phyloP scores from a whole-genome alignment of 164 flowering plant genomes.

The Piper betle region DNA sequence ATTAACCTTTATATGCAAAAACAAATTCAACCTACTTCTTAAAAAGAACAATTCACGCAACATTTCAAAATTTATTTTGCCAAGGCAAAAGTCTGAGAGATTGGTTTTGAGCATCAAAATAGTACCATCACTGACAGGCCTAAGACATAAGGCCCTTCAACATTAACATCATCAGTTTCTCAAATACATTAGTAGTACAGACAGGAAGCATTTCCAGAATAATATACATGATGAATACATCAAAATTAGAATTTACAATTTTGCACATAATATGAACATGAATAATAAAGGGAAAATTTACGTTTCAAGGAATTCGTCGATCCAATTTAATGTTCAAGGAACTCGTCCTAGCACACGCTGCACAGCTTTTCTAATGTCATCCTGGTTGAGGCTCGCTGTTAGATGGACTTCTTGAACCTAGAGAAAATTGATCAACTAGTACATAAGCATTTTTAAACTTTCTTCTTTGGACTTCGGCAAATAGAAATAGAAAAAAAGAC shows the following conservation, averaged over 20 bases:
- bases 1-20: too few species aligned
- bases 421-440: constrained; percentile 1
- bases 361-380: constrained; percentile 70
- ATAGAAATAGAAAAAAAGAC: background rate
- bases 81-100: too few species aligned
- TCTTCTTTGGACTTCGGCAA: background rate
- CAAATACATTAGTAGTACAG: background rate
- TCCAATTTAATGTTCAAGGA: constrained; percentile 28
- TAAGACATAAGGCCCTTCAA: too few species aligned
- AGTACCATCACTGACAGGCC: too few species aligned
- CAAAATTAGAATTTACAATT: background rate
- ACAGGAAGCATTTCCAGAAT: background rate
- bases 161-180: background rate
- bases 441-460: background rate
- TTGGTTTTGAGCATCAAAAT: too few species aligned
- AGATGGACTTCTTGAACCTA: constrained; percentile 89
- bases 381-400: constrained; percentile 71
- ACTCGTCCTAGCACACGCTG: constrained; percentile 71
- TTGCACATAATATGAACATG: background rate
- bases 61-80: too few species aligned
- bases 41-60: too few species aligned
- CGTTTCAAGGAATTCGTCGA: background rate
- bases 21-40: too few species aligned
- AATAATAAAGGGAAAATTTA: background rate
- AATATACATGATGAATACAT: background rate